These are phyloP conservation scores for Lactifluus echinatus DNA, from an alignment of 768 basidiomycete genomes.

Conservation along the genomic window DNA sequence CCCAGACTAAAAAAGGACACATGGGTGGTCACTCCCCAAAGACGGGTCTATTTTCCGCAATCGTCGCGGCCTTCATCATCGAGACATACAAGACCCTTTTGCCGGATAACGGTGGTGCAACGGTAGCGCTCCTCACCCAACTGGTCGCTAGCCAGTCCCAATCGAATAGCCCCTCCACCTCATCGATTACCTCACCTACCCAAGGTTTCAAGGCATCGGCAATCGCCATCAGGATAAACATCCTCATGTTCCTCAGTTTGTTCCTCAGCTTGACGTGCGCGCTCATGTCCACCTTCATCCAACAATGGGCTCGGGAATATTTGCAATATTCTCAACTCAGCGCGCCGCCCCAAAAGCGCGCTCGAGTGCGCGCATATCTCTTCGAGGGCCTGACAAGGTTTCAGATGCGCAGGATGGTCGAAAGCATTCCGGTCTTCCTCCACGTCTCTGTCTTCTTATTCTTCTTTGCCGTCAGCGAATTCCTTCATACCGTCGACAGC, in stretches of 20 bases:
- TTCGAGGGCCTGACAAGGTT: slow-evolving; percentile 4
- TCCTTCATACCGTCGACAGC: neutral
- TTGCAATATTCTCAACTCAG: neutral
- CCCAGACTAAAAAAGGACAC: neutral
- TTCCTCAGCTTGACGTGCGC: slow-evolving; percentile 8
- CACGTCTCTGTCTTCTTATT: slow-evolving; percentile 8
- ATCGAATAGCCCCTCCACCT: neutral
- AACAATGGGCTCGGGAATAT: slow-evolving; percentile 11
- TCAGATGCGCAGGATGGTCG: slow-evolving; percentile 3
- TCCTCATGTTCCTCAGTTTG: slow-evolving; percentile 10
- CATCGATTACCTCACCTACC: neutral
- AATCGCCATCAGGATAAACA: slow-evolving; percentile 6
- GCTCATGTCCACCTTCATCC: slow-evolving; percentile 7
- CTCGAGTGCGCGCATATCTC: slow-evolving; percentile 5
- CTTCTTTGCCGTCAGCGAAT: slow-evolving; percentile 4
- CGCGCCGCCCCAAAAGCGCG: slow-evolving; percentile 4
- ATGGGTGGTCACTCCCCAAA: neutral
- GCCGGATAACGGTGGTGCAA: slow-evolving; percentile 6
- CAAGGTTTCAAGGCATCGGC: neutral
- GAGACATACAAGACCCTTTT: slow-evolving; percentile 16
- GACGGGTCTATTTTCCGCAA: slow-evolving; percentile 17
- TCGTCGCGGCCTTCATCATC: slow-evolving; percentile 18
- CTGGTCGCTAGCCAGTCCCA: neutral
- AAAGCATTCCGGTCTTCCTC: slow-evolving; percentile 4
- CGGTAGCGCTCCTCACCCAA: slow-evolving; percentile 5